Conservation (phyloP, 345 rosid species). For the Pistacia atlantica region DNA sequence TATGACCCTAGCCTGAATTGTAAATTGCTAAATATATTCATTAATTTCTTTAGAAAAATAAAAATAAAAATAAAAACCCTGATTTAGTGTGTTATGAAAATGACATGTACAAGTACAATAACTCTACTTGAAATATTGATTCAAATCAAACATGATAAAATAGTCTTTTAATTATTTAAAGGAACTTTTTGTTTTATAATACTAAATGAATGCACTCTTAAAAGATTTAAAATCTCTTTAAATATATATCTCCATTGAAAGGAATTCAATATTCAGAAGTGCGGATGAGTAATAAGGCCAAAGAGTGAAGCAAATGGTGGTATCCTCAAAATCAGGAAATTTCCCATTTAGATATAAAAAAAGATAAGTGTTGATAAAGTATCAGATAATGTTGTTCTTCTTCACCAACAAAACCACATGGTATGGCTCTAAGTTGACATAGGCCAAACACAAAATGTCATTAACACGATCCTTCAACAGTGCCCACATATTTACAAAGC, state of each 20-base stretch:
- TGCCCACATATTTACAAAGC: constrained; percentile 18
- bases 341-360: constrained; percentile 21
- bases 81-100: too few relatives aligned
- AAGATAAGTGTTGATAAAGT: background rate
- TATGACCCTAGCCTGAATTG: background rate
- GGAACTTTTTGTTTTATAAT: too few relatives aligned
- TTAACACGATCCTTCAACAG: constrained; percentile 11
- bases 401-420: constrained; percentile 26
- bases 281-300: background rate
- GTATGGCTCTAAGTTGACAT: constrained; percentile 22
- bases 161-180: too few relatives aligned
- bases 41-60: background rate
- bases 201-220: background rate
- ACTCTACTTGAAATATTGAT: background rate
- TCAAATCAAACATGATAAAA: too few relatives aligned
- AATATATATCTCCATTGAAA: background rate
- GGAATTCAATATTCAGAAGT: too few relatives aligned
- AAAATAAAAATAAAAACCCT: too few relatives aligned
- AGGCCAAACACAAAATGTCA: constrained; percentile 35
- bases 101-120: too few relatives aligned
- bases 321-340: background rate
- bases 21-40: background rate
- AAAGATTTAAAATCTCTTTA: too few relatives aligned
- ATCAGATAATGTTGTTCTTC: constrained; percentile 11
- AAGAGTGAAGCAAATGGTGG: background rate